These are phyloP conservation scores for Zizania palustris DNA, from an alignment of 202 grass and related monocot genomes.

Conservation along the genomic window DNA sequence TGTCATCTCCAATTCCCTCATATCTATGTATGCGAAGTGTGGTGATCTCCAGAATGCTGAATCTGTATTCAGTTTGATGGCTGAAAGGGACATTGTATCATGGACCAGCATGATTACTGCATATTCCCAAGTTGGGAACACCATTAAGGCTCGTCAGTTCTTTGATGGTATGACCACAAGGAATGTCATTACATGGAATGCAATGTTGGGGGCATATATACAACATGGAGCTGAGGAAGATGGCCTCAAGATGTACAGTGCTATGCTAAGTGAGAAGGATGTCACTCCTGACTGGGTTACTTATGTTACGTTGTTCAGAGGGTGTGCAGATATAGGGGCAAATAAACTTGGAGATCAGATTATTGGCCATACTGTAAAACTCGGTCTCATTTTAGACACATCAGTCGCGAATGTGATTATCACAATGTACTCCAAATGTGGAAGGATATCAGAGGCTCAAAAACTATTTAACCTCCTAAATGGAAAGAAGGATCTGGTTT, in stretches of 20 bases:
- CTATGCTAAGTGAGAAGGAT: constrained; percentile 61
- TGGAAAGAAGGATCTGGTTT: constrained; percentile 72
- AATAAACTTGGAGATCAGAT: constrained; percentile 78
- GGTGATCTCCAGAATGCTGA: constrained; percentile 63
- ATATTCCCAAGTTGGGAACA: constrained; percentile 76
- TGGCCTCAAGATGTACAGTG: constrained; percentile 80
- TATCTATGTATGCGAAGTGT: constrained; percentile 84
- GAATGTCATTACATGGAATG: constrained; percentile 95
- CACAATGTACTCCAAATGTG: constrained; percentile 91
- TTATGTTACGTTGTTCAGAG: constrained; percentile 77
- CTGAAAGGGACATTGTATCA: constrained; percentile 78
- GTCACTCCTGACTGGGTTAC: constrained; percentile 86
- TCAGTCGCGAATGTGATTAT: constrained; percentile 71
- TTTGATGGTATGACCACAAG: constrained; percentile 76
- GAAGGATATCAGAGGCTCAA: constrained; percentile 76
- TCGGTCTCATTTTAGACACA: constrained; percentile 65
- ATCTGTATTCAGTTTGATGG: constrained; percentile 72
- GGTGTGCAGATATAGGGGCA: constrained; percentile 74
- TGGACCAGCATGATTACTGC: constrained; percentile 97
- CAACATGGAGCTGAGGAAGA: constrained; percentile 81
- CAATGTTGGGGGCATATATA: constrained; percentile 85
- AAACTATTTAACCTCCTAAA: constrained; percentile 63
- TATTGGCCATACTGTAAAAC: constrained; percentile 60
- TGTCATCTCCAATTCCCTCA: constrained; percentile 79
- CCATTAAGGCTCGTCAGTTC: constrained; percentile 58